phyloP scores from a whole-genome alignment of 2,329 filamentous ascomycete species.

The Xylaria sp. region DNA sequence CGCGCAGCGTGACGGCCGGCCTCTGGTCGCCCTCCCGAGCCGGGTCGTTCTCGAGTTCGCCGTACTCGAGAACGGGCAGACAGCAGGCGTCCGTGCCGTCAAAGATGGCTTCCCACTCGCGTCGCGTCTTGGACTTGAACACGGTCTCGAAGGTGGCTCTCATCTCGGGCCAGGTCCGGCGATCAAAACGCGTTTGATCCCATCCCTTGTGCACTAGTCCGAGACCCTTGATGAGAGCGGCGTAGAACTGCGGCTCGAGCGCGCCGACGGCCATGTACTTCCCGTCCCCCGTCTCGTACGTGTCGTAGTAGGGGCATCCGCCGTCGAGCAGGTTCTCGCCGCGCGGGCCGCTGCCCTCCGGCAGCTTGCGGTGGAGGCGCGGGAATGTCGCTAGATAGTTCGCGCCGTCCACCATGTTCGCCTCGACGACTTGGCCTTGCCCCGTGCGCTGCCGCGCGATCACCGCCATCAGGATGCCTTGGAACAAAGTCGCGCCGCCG shows the following conservation, averaged over 20 bases:
- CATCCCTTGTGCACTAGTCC: conserved; percentile 64
- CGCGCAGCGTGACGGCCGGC: conserved; percentile 74
- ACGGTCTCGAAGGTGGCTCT: conserved; percentile 66
- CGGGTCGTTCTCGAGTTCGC: conserved; percentile 48
- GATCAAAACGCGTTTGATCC: conserved; percentile 68
- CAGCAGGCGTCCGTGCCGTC: conserved; percentile 93
- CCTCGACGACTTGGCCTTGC: conserved; percentile 87
- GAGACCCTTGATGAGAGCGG: conserved; percentile 73
- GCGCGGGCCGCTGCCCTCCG: conserved; percentile 70
- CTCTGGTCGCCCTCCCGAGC: conserved; percentile 74
- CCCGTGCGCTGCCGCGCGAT: conserved; percentile 72
- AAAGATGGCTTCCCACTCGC: conserved; percentile 87
- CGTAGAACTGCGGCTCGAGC: conserved; percentile 88
- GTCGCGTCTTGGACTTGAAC: conserved; percentile 77
- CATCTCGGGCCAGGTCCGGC: conserved; percentile 74
- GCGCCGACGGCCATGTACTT: conserved; percentile 89
- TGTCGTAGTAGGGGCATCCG: conserved; percentile 88
- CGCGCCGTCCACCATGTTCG: conserved; percentile 95
- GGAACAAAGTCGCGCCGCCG: conserved; percentile 83
- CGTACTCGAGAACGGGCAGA: conserved; percentile 83
- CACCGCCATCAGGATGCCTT: conserved; percentile 85
- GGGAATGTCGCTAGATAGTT: conserved; percentile 83
- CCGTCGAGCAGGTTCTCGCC: conserved; percentile 85
- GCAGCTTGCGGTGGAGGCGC: conserved; percentile 72
- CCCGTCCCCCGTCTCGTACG: conserved; percentile 84